Evolutionary conservation across 2,329 filamentous ascomycete genomes (phyloP).

Genomic region (Beauveria rudraprayagi): DNA sequence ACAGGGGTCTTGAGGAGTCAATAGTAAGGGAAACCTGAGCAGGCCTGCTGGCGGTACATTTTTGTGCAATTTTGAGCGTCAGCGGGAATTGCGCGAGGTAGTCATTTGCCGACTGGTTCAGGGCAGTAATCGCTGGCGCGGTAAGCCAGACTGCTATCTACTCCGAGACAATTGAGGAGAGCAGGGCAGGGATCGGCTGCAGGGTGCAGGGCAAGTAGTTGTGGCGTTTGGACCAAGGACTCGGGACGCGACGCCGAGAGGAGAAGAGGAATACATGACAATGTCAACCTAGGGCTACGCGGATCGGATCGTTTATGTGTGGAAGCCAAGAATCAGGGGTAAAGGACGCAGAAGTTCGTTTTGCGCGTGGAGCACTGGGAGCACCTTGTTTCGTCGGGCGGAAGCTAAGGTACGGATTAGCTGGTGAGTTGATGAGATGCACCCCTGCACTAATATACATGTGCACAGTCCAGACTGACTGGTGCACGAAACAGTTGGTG

Average conservation of each 20-base stretch:
- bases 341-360: background rate
- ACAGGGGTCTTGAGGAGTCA: background rate
- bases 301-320: background rate
- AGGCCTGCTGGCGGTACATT: background rate
- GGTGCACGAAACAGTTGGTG: background rate
- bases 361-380: background rate
- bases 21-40: background rate
- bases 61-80: background rate
- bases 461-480: too few species aligned
- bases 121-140: background rate
- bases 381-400: background rate
- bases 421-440: background rate
- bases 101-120: slow-evolving; percentile 4
- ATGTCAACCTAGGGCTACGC: background rate
- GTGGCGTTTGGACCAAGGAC: background rate
- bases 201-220: background rate
- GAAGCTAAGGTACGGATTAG: background rate
- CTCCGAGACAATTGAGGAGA: slow-evolving; percentile 4
- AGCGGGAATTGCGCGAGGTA: background rate
- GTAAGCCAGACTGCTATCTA: background rate
- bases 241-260: too few species aligned
- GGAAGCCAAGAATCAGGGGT: slow-evolving; percentile 3
- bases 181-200: background rate
- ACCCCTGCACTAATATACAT: background rate
- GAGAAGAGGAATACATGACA: background rate